A percentile compares a stretch with the other conserved stretches of the same genome.
These are phyloP conservation scores for Ophiostoma quercus DNA, from an alignment of 2,329 filamentous ascomycete species.

Conservation along the genomic window DNA sequence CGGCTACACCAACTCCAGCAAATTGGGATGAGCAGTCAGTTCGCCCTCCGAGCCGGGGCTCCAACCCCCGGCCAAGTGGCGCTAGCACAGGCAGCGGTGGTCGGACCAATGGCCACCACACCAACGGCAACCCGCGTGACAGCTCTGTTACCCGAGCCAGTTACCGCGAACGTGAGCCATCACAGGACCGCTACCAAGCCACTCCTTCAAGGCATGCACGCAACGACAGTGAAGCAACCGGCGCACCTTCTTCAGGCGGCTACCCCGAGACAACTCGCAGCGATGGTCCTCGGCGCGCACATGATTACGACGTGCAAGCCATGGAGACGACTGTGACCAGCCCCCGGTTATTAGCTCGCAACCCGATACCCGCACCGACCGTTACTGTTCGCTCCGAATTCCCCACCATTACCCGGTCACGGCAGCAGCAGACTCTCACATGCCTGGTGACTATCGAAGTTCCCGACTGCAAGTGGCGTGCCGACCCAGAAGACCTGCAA, in stretches of 20 bases:
- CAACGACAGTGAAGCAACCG: slow-evolving; percentile 73
- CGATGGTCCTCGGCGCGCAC: slow-evolving; percentile 61
- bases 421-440: slow-evolving; percentile 90
- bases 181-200: slow-evolving; percentile 41
- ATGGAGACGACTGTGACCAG: slow-evolving; percentile 83
- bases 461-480: slow-evolving; percentile 82
- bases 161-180: slow-evolving; percentile 39
- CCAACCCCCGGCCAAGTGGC: slow-evolving; percentile 34
- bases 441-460: slow-evolving; percentile 94
- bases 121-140: slow-evolving; percentile 32
- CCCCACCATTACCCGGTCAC: slow-evolving; percentile 83
- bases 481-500: slow-evolving; percentile 75
- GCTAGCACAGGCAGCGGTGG: slow-evolving; percentile 34
- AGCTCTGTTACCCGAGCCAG: slow-evolving; percentile 37
- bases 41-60: slow-evolving; percentile 50
- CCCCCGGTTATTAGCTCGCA: slow-evolving; percentile 66
- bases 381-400: slow-evolving; percentile 98
- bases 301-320: slow-evolving; percentile 93
- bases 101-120: slow-evolving; percentile 33
- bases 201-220: slow-evolving; percentile 56
- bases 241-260: slow-evolving; percentile 67
- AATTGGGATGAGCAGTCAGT: slow-evolving; percentile 59
- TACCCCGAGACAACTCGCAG: slow-evolving; percentile 73
- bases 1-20: slow-evolving; percentile 49
- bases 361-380: slow-evolving; percentile 81